Evolutionary conservation across 192 early-diverging fungal genomes (phyloP).

Genomic region (Powellomyces hirtus): DNA sequence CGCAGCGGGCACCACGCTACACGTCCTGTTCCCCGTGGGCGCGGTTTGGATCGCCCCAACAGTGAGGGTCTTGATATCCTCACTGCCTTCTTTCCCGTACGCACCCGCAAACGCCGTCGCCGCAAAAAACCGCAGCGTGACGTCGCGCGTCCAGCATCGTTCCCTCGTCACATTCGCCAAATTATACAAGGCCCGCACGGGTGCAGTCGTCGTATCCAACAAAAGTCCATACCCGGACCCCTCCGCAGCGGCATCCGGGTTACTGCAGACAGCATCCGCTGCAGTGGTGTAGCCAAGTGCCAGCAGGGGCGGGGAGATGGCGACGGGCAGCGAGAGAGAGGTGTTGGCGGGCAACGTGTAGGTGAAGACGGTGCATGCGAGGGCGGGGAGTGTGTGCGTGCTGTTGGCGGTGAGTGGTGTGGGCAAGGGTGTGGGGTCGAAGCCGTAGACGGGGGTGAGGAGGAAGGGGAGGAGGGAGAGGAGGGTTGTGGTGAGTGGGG

Average conservation of each 20-base stretch:
- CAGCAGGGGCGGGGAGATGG: conserved; percentile 8
- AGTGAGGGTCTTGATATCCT: not conserved
- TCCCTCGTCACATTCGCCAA: not conserved
- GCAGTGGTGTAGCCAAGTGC: conserved; percentile 8
- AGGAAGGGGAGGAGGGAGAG: not conserved
- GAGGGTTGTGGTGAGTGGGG: not conserved
- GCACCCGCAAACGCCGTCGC: conserved; percentile 3
- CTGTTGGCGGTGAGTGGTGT: conserved; percentile 1
- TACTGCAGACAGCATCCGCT: not conserved
- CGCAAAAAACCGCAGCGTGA: conserved; percentile 9
- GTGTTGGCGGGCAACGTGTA: conserved; percentile 10
- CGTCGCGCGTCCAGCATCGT: not conserved
- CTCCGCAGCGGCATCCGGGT: not conserved
- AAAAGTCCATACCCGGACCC: not conserved
- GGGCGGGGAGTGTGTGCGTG: not conserved
- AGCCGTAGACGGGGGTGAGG: not conserved
- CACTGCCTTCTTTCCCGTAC: not conserved
- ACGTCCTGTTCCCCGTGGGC: conserved; percentile 1
- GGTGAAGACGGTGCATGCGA: conserved; percentile 6
- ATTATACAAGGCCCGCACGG: not conserved
- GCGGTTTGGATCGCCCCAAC: not conserved
- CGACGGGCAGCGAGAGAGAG: conserved; percentile 1
- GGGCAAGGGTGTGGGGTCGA: not conserved
- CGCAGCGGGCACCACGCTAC: not conserved
- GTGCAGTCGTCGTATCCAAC: not conserved